Evolutionary conservation across 192 early-diverging fungal species (phyloP).

Genomic region (Backusella australiensis): DNA sequence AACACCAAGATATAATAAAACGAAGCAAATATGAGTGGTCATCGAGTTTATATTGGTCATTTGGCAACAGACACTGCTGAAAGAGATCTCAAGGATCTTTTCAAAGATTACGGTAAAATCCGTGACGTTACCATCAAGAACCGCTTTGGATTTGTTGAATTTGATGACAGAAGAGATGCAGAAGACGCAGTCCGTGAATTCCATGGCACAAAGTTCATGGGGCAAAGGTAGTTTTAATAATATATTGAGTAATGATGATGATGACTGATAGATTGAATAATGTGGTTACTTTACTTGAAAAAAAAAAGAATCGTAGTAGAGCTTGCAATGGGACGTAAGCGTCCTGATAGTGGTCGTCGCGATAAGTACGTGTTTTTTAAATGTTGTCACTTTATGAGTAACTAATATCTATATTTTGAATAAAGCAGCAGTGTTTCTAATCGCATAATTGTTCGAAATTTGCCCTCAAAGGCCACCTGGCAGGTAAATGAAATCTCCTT

Average conservation of each 20-base stretch:
- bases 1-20: background rate
- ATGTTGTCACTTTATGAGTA: background rate
- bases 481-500: constrained; percentile 61
- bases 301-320: constrained; percentile 83
- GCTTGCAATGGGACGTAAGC: constrained; percentile 64
- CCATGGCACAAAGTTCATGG: constrained; percentile 79
- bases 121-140: constrained; percentile 77
- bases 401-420: background rate
- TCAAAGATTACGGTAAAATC: constrained; percentile 78
- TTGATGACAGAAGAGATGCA: constrained; percentile 82
- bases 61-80: constrained; percentile 80
- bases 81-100: constrained; percentile 80
- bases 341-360: constrained; percentile 38
- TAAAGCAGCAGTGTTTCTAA: constrained; percentile 24
- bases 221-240: constrained; percentile 64
- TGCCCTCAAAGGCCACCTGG: constrained; percentile 81
- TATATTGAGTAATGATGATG: background rate
- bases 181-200: constrained; percentile 85
- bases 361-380: constrained; percentile 20
- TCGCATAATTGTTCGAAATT: constrained; percentile 76
- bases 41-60: constrained; percentile 73
- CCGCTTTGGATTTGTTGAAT: constrained; percentile 96
- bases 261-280: background rate
- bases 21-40: constrained; percentile 10
- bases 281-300: background rate